Percentiles rank a stretch among this genome's conserved stretches.
Evolutionary conservation across 1,284 basidiomycete species (phyloP).

Genomic region (Somion occarium): DNA sequence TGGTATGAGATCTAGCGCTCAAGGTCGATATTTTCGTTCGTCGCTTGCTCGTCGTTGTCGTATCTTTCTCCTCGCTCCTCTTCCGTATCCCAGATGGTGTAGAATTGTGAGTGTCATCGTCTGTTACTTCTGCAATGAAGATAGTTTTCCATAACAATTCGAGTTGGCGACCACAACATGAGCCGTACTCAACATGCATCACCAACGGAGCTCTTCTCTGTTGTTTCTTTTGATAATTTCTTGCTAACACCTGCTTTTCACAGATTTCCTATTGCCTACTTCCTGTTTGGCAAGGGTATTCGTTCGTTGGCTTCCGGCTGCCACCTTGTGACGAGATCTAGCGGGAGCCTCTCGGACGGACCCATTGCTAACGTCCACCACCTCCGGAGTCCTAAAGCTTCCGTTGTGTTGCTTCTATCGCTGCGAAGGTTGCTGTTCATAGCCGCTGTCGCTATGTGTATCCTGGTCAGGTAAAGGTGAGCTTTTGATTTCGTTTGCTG

Average conservation of each 20-base stretch:
- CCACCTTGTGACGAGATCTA: conserved; percentile 30
- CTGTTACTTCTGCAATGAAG: conserved; percentile 39
- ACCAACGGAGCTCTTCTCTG: conserved; percentile 56
- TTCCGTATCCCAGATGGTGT: too few relatives aligned
- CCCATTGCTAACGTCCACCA: conserved; percentile 33
- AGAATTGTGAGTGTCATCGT: background rate
- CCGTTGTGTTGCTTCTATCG: too few relatives aligned
- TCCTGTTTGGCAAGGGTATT: too few relatives aligned
- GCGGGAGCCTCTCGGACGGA: conserved; percentile 30
- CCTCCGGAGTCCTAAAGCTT: conserved; percentile 37
- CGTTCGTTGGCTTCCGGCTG: too few relatives aligned
- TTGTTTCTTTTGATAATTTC: background rate
- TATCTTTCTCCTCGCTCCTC: too few relatives aligned
- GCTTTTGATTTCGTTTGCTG: conserved; percentile 1
- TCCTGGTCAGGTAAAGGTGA: background rate
- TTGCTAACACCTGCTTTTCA: background rate
- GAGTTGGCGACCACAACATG: conserved; percentile 66
- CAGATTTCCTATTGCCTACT: background rate
- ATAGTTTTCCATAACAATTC: conserved; percentile 56
- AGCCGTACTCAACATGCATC: conserved; percentile 79
- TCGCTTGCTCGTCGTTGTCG: too few relatives aligned
- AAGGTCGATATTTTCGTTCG: background rate
- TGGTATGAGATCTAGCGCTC: too few relatives aligned
- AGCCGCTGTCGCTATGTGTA: too few relatives aligned
- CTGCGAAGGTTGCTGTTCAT: too few relatives aligned